Conservation (phyloP, 2,329 filamentous ascomycete species). For the Fusarium brachygibbosum region DNA sequence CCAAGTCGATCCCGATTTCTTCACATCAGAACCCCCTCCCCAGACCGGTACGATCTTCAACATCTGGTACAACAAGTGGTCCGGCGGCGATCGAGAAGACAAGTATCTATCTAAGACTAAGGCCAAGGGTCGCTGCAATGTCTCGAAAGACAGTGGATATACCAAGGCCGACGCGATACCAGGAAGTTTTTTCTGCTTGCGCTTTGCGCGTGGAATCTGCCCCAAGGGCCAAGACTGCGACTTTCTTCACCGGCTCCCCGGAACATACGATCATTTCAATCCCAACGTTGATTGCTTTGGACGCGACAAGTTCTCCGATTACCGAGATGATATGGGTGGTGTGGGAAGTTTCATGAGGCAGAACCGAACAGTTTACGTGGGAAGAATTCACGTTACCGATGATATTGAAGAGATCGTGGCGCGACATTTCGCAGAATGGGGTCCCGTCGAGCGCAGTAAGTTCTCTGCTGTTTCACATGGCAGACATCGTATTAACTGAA, state of each 20-base stretch:
- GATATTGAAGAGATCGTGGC: conserved; percentile 97
- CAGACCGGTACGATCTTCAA: conserved; percentile 98
- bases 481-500: conserved; percentile 25
- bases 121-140: conserved; percentile 87
- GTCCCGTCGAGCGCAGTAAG: conserved; percentile 82
- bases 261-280: conserved; percentile 89
- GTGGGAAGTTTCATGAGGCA: conserved; percentile 94
- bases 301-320: conserved; percentile 90
- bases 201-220: conserved; percentile 85
- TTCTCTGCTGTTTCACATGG: not conserved
- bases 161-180: conserved; percentile 81
- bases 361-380: conserved; percentile 94
- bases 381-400: conserved; percentile 93
- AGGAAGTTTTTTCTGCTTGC: conserved; percentile 92
- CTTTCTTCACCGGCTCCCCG: conserved; percentile 90
- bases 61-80: conserved; percentile 98
- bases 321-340: conserved; percentile 97
- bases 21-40: conserved; percentile 86
- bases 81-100: conserved; percentile 93
- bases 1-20: conserved; percentile 87
- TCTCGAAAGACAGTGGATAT: conserved; percentile 83
- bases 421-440: conserved; percentile 97
- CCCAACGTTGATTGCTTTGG: conserved; percentile 93
- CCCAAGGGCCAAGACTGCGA: conserved; percentile 93
- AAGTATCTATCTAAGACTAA: conserved; percentile 86